Base-by-base conservation (phyloP, 208 protist genomes). In the Acanthamoeba healyi region DNA sequence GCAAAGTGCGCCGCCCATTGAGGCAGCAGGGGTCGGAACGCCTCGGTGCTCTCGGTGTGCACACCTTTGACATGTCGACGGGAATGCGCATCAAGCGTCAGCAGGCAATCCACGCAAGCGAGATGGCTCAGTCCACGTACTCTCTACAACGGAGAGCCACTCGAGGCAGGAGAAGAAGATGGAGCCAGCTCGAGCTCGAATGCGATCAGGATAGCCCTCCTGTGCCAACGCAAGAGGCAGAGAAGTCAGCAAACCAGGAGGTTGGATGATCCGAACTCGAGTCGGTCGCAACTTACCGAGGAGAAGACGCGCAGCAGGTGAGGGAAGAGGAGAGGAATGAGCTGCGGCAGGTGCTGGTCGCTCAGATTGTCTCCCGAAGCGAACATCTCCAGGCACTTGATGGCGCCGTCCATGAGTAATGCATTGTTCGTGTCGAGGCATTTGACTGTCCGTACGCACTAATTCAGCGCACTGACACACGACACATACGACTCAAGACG, bases 331-430 rank as follows among this genome's bases (percentile, higher is more conserved):
- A 72, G 54, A 17, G 87, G 87, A 24, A 92, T 44, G n/a, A 92
- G 87, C 26, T 51, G 34, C 6, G 87, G 87, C 34, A 92, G 87
- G 87, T 92, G 87, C 61, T 92, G 24, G n/a, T 92, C 87, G 87
- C 87, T 92, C 58, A 92, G 32, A 32, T 92, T 92, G 24, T 92
- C 87, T 14, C 87, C 61, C 2, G 61, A 61, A 26, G 87, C 87
- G 40, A 92, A 92, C 87, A 92, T 92, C 15, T 92, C 87, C 17
- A 92, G 61, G 87, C 87, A 92, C 26, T 49, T 67, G 42, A 92
- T 67, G 32, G 87, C 87, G 46, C 87, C 87, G 40, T 67, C 51
- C 58, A 67, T 77, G 24, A 92, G 61, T 9, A 40, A 10, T 2
- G 24, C 26, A 40, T 92, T 92, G 29, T 54, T 42, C 14, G 32